Evolutionary conservation across 2,329 filamentous ascomycete genomes (phyloP), one percentile per base, ranked within the genome.

Genomic region (Mycosphaerella sp.): DNA sequence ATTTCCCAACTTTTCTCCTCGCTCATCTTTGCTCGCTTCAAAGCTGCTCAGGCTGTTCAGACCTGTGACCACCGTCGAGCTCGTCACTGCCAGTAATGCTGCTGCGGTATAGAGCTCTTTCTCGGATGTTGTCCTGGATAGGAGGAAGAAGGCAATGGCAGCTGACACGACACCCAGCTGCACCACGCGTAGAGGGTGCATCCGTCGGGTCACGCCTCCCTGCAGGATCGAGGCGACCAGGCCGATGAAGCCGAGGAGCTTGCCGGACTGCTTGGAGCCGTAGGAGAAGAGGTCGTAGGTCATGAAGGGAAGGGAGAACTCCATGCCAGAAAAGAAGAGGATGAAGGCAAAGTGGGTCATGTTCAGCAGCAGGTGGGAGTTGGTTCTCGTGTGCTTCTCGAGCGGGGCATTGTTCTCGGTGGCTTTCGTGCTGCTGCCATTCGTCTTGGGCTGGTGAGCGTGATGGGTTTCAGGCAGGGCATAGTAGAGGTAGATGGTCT

Each of bases 281-380:
- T 93, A 95, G 7, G 81, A 80, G 70, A 97, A 97, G 43, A 98
- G 81, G 50, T 95, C 92, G 65, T 93, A 95, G 0, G 92, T 97
- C 83, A 98, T 91, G 70, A 98, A 98, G 0, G 93, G 91, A 2
- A 98, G 80, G 0, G 90, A 95, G 71, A 95, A 97, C 69, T 98
- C 93, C 86, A 98, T 92, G 57, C 93, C 93, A 2, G 89, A 95
- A 74, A 98, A 98, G 73, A 95, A 95, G 10, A 98, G 83, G 56
- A 98, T 83, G 72, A 98, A 98, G 45, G 85, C 74, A 66, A 97
- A 86, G 72, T 98, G 93, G 0, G 89, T 84, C 1, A 85, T 73
- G 69, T 96, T 96, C 45, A 98, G 82, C 10, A 95, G 70, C 31
- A 82, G 73, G 62, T 93, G 89, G 3, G 86, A 89, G 72, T 97